phyloP scores from a whole-genome alignment of 768 basidiomycete genomes.

The Rhizopogon vinicolor region DNA sequence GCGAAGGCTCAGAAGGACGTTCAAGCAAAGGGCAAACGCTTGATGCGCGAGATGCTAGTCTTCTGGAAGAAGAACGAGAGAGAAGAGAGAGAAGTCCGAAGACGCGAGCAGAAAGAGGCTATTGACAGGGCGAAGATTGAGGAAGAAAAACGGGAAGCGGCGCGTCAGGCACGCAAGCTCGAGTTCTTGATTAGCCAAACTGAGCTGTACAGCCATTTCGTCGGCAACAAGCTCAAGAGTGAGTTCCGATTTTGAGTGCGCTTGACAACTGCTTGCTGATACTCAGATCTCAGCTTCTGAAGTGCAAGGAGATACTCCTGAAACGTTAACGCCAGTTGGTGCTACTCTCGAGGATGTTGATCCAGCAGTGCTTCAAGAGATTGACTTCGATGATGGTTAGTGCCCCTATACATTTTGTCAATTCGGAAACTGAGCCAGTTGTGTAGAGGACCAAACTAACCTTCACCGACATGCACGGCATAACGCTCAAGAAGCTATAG shows the following conservation, averaged over 20 bases:
- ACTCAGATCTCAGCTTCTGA: constrained; percentile 54
- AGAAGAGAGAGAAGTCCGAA: constrained; percentile 88
- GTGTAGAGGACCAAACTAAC: constrained; percentile 80
- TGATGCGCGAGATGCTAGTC: constrained; percentile 94
- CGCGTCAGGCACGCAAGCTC: constrained; percentile 90
- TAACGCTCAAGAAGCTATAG: constrained; percentile 88
- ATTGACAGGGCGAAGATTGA: constrained; percentile 82
- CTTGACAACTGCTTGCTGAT: constrained; percentile 6
- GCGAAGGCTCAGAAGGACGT: constrained; percentile 78
- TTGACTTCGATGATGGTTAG: constrained; percentile 90
- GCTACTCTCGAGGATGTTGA: constrained; percentile 56
- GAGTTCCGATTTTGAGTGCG: constrained; percentile 21
- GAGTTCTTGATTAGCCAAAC: constrained; percentile 99
- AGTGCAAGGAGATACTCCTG: constrained; percentile 57
- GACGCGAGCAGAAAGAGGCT: constrained; percentile 93
- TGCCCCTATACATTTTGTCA: constrained; percentile 6
- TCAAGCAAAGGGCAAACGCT: constrained; percentile 78
- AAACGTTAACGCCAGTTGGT: constrained; percentile 45
- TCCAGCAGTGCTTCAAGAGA: constrained; percentile 52
- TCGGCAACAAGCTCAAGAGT: constrained; percentile 95
- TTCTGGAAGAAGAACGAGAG: constrained; percentile 99
- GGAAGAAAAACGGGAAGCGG: constrained; percentile 91
- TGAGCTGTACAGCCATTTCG: constrained; percentile 98
- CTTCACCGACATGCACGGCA: constrained; percentile 78
- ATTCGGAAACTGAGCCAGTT: constrained; percentile 1